These are phyloP conservation scores for Clathrospora elynae DNA, from an alignment of 2,329 filamentous ascomycete species.

Conservation along the genomic window DNA sequence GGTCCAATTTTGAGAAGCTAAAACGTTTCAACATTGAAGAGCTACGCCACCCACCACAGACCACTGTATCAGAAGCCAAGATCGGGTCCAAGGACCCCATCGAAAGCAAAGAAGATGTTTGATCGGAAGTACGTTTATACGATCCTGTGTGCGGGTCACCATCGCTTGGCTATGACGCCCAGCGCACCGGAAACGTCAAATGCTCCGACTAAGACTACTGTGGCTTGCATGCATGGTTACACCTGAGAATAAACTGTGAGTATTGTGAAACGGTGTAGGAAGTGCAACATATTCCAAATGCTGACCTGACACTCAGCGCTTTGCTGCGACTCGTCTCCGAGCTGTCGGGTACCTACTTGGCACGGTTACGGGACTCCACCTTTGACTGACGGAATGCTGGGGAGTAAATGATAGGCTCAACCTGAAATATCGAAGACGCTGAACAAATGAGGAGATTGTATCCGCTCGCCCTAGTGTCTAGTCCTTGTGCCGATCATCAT, in stretches of 20 bases:
- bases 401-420: constrained; percentile 12
- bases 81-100: constrained; percentile 5
- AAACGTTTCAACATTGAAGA: constrained; percentile 81
- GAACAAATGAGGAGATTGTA: constrained; percentile 12
- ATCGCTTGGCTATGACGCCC: constrained; percentile 7
- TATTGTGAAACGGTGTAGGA: constrained; percentile 18
- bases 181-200: constrained; percentile 21
- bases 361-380: constrained; percentile 12
- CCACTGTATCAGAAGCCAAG: constrained; percentile 7
- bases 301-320: constrained; percentile 29
- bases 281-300: constrained; percentile 17
- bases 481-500: constrained; percentile 22
- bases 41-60: constrained; percentile 61
- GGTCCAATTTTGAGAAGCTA: constrained; percentile 72
- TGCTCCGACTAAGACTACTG: constrained; percentile 22
- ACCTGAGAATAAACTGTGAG: constrained; percentile 14
- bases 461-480: constrained; percentile 23
- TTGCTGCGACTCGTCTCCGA: constrained; percentile 35
- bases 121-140: constrained; percentile 12
- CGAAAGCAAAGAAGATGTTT: constrained; percentile 31
- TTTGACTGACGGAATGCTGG: constrained; percentile 20
- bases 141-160: constrained; percentile 5
- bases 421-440: constrained; percentile 4
- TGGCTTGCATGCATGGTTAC: constrained; percentile 24
- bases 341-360: constrained; percentile 17